Evolutionary conservation across 305 asterid genomes (phyloP).

Genomic region (Petunia hybrid): DNA sequence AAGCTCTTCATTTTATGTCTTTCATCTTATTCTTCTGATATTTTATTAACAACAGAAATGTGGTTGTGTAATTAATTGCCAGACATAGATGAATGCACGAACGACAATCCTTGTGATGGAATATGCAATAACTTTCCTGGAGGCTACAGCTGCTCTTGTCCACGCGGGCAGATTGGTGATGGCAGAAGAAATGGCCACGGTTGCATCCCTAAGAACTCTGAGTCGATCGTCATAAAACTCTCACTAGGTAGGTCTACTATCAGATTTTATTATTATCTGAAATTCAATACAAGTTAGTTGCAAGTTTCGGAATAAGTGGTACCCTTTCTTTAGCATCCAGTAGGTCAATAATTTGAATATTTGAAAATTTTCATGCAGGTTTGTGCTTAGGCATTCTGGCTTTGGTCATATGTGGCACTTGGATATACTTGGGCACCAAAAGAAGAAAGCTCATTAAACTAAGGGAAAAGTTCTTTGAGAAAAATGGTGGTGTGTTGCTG

Average conservation of each 20-base stretch:
- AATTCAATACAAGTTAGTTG: not conserved
- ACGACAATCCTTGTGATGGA: constrained; percentile 11
- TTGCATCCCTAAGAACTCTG: constrained; percentile 1
- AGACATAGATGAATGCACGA: constrained; percentile 26
- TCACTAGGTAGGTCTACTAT: constrained; percentile 10
- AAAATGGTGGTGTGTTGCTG: constrained; percentile 26
- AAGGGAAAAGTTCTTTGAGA: not conserved
- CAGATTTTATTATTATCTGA: not conserved
- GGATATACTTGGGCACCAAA: not conserved
- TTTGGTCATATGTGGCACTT: not conserved
- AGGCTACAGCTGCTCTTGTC: constrained; percentile 19
- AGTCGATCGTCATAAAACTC: not conserved
- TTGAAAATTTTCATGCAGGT: not conserved
- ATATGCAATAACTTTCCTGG: constrained; percentile 24
- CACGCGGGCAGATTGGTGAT: constrained; percentile 28
- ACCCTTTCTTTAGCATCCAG: no score
- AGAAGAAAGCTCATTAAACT: not conserved
- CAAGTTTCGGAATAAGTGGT: no score
- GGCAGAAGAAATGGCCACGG: constrained; percentile 17
- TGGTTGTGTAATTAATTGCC: not conserved
- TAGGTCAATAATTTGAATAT: no score
- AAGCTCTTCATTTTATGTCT: not conserved
- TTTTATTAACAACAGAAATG: not conserved
- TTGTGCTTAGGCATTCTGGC: not conserved
- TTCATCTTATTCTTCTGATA: not conserved